Evolutionary conservation across 139 green algal genomes (phyloP).

Genomic region (Chlorella sp.): DNA sequence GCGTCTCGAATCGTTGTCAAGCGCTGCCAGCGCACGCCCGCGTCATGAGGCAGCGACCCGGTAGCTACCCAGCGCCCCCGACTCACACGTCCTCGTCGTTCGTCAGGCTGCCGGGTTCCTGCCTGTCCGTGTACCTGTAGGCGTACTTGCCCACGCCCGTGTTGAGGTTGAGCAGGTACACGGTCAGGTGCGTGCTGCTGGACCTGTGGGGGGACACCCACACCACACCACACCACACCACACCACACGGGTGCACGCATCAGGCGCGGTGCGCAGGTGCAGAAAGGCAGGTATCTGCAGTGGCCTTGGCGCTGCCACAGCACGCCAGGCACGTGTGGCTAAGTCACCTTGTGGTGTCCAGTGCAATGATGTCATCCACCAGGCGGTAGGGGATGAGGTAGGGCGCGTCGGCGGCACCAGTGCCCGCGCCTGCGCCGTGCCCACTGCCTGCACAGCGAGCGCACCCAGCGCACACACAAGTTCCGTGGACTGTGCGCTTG

Average conservation of each 20-base stretch:
- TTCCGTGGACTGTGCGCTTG: too few relatives aligned
- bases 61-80: too few relatives aligned
- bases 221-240: background rate
- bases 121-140: background rate
- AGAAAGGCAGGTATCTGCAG: background rate
- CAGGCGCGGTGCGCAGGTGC: background rate
- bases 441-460: too few relatives aligned
- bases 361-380: background rate
- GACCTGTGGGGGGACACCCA: background rate
- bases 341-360: background rate
- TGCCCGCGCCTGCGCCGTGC: too few relatives aligned
- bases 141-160: background rate
- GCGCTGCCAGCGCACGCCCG: too few relatives aligned
- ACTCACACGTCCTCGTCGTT: background rate
- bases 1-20: too few relatives aligned
- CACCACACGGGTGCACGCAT: background rate
- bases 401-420: too few relatives aligned
- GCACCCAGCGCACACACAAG: too few relatives aligned
- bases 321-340: background rate
- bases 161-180: background rate
- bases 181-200: background rate
- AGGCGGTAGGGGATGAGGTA: background rate
- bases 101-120: too few relatives aligned
- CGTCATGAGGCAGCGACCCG: too few relatives aligned
- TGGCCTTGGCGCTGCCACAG: background rate